A percentile compares a stretch with the other conserved stretches of the same genome.
phyloP scores from a whole-genome alignment of 306 rosid species.

The Gleditsia sinensis region DNA sequence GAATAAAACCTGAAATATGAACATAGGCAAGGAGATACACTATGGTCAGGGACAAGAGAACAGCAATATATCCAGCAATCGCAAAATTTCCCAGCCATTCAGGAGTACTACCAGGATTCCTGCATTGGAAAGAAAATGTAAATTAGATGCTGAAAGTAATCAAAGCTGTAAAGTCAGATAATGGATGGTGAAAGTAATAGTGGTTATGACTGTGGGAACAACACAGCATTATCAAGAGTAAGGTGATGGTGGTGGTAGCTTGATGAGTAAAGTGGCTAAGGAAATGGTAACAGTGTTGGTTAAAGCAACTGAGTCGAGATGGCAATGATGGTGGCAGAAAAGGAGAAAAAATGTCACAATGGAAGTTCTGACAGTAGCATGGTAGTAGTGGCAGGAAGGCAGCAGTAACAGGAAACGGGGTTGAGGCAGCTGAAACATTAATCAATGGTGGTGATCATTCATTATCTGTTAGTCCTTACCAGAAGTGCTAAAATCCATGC shows the following conservation, averaged over 20 bases:
- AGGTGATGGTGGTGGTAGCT: neutral
- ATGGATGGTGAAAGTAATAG: slow-evolving; percentile 10
- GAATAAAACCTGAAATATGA: slow-evolving; percentile 85
- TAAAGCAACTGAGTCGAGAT: slow-evolving; percentile 13
- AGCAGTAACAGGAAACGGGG: neutral
- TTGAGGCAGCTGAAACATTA: neutral
- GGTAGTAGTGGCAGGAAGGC: neutral
- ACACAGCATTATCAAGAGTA: neutral
- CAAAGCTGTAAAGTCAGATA: slow-evolving; percentile 21
- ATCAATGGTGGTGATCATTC: neutral
- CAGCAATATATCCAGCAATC: slow-evolving; percentile 64
- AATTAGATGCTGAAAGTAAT: slow-evolving; percentile 22
- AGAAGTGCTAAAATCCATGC: neutral
- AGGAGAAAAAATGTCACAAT: neutral
- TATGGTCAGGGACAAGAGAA: slow-evolving; percentile 65
- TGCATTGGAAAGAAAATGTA: slow-evolving; percentile 44
- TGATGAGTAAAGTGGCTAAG: neutral
- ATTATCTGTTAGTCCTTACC: neutral
- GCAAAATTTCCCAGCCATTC: slow-evolving; percentile 84
- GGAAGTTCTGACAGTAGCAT: neutral
- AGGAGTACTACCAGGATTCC: slow-evolving; percentile 91
- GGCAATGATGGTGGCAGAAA: slow-evolving; percentile 12
- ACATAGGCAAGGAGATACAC: slow-evolving; percentile 91
- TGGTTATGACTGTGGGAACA: slow-evolving; percentile 6
- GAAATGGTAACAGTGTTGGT: neutral